A percentile compares a stretch with the other conserved stretches of the same genome.
Evolutionary conservation across 768 basidiomycete species (phyloP).

Genomic region (Trametes cingulata): DNA sequence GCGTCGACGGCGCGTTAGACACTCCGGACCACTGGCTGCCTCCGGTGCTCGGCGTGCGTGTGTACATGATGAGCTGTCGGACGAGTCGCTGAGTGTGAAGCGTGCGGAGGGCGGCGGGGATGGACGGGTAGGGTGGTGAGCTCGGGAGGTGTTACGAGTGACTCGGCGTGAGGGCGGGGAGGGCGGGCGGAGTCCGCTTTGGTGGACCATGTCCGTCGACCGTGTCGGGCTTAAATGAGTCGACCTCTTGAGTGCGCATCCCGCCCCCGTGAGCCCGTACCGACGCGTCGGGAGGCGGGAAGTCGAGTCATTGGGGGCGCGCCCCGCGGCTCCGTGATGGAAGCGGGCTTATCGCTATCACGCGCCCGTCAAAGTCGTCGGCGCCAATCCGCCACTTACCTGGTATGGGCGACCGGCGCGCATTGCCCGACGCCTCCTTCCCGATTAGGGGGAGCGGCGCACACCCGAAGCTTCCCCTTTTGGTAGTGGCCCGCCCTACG

Average conservation of each 20-base stretch:
- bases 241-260: slow-evolving; percentile 3
- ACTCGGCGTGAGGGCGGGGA: slow-evolving; percentile 9
- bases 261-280: slow-evolving; percentile 1
- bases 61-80: slow-evolving; percentile 10
- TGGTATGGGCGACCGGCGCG: not conserved
- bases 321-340: slow-evolving; percentile 15
- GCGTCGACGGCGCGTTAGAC: slow-evolving; percentile 18
- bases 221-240: slow-evolving; percentile 15
- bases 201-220: slow-evolving; percentile 15
- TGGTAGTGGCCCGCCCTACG: slow-evolving; percentile 4
- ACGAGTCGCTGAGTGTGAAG: not conserved
- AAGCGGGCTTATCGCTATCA: slow-evolving; percentile 6
- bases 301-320: slow-evolving; percentile 19
- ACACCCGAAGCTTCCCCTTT: slow-evolving; percentile 1
- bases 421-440: not conserved
- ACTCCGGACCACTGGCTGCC: not conserved
- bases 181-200: slow-evolving; percentile 14
- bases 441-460: not conserved
- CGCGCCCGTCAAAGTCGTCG: not conserved
- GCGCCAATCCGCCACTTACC: slow-evolving; percentile 10
- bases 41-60: slow-evolving; percentile 15
- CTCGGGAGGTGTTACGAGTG: not conserved
- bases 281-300: slow-evolving; percentile 16
- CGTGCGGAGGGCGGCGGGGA: not conserved
- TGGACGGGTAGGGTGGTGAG: not conserved